phyloP scores from a whole-genome alignment of 257 asterid species.

The Nemophila menziesii region DNA sequence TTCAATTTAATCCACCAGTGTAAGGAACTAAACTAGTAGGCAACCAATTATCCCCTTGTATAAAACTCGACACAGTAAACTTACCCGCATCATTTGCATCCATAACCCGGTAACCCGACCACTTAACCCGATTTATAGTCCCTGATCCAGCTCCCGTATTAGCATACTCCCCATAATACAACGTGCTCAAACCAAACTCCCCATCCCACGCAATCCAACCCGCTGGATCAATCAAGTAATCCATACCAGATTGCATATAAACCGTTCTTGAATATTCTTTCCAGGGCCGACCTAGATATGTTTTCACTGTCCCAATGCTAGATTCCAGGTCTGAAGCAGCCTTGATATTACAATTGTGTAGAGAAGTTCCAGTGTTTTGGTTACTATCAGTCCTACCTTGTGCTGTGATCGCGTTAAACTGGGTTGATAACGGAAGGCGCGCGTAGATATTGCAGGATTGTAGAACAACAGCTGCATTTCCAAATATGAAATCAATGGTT shows the following conservation, averaged over 20 bases:
- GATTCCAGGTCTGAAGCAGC: slow-evolving; percentile 37
- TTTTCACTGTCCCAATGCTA: slow-evolving; percentile 24
- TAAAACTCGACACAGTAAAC: slow-evolving; percentile 32
- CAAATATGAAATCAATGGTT: too few relatives aligned
- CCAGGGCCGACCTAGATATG: slow-evolving; percentile 90
- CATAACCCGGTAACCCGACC: slow-evolving; percentile 50
- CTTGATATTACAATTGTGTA: slow-evolving; percentile 64
- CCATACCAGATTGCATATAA: slow-evolving; percentile 43
- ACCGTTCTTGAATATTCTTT: slow-evolving; percentile 56
- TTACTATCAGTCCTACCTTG: too few relatives aligned
- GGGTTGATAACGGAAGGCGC: too few relatives aligned
- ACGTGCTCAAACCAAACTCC: slow-evolving; percentile 36
- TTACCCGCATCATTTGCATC: slow-evolving; percentile 28
- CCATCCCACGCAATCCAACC: slow-evolving; percentile 73
- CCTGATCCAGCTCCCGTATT: slow-evolving; percentile 62
- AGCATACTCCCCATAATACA: slow-evolving; percentile 70
- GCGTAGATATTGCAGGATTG: too few relatives aligned
- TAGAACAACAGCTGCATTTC: too few relatives aligned
- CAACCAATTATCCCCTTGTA: slow-evolving; percentile 40
- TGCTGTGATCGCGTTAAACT: too few relatives aligned
- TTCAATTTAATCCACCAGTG: too few relatives aligned
- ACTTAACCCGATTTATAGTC: slow-evolving; percentile 36
- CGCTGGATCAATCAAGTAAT: slow-evolving; percentile 26
- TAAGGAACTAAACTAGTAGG: too few relatives aligned
- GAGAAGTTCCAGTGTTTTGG: too few relatives aligned